phyloP scores from a whole-genome alignment of 2,329 filamentous ascomycete species.

The Hymenoscyphus occultus region DNA sequence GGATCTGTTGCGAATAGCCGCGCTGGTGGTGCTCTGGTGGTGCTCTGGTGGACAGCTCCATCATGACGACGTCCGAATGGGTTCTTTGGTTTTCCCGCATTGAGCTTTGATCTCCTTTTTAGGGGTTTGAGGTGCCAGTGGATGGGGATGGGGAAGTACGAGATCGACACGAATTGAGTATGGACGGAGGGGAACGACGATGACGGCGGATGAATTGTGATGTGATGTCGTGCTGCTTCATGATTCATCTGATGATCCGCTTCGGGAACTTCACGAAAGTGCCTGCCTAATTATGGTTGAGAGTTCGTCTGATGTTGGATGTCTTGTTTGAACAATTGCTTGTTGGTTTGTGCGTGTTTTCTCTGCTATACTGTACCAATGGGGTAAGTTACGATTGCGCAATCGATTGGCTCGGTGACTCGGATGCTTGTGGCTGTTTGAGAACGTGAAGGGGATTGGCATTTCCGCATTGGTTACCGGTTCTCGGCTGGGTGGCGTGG shows the following conservation, averaged over 20 bases:
- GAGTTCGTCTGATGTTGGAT: not conserved
- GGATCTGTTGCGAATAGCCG: not conserved
- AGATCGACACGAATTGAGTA: not conserved
- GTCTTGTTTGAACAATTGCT: not conserved
- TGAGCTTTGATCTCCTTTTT: not conserved
- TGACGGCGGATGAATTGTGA: not conserved
- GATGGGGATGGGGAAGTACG: not conserved
- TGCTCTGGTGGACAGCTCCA: not conserved
- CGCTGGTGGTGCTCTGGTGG: not conserved
- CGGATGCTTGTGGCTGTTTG: not conserved
- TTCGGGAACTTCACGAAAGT: not conserved
- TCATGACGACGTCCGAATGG: not conserved
- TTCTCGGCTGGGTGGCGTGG: too few species aligned
- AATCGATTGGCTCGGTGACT: not conserved
- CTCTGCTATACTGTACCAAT: not conserved
- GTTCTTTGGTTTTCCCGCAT: not conserved
- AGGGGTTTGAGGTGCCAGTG: not conserved
- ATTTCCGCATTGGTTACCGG: not conserved
- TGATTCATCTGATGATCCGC: not conserved
- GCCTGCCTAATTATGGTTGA: not conserved
- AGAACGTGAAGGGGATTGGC: not conserved
- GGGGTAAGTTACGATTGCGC: slow-evolving; percentile 3
- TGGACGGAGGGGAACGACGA: not conserved
- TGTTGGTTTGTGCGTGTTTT: not conserved
- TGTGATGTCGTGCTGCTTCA: too few species aligned